These are phyloP conservation scores for Rhizopogon vulgaris DNA, from an alignment of 768 basidiomycete genomes.

Conservation along the genomic window DNA sequence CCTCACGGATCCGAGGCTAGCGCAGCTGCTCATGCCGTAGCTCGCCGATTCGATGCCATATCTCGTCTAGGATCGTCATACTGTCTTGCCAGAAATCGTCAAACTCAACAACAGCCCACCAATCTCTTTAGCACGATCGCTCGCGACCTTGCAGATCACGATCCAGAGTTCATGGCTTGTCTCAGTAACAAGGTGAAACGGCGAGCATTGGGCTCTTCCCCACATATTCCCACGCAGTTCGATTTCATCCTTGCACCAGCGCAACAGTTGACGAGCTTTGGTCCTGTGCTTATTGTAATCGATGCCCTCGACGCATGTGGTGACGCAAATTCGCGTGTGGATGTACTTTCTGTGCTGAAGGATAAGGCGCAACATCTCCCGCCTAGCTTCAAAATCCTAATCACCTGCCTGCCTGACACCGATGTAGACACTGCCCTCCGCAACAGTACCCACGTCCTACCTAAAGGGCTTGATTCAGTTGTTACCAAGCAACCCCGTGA, in stretches of 20 bases:
- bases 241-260: not conserved
- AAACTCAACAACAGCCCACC: not conserved
- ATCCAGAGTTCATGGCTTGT: not conserved
- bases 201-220: not conserved
- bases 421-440: constrained; percentile 16
- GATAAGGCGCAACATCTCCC: constrained; percentile 36
- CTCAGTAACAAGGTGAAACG: not conserved
- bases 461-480: not conserved
- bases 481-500: not conserved
- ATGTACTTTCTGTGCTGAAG: constrained; percentile 21
- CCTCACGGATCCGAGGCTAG: constrained; percentile 10
- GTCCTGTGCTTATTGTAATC: constrained; percentile 18
- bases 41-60: constrained; percentile 3
- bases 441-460: constrained; percentile 4
- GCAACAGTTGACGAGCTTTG: not conserved
- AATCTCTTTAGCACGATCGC: constrained; percentile 16
- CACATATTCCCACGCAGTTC: not conserved
- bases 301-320: constrained; percentile 19
- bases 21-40: constrained; percentile 9
- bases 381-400: constrained; percentile 30
- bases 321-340: not conserved
- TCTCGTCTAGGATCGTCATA: constrained; percentile 13
- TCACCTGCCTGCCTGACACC: constrained; percentile 26
- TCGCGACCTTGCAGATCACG: constrained; percentile 13
- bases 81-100: constrained; percentile 6